These are phyloP conservation scores for Dendrocalamus sinicus DNA, from an alignment of 176 grass and related monocot genomes.

Conservation along the genomic window DNA sequence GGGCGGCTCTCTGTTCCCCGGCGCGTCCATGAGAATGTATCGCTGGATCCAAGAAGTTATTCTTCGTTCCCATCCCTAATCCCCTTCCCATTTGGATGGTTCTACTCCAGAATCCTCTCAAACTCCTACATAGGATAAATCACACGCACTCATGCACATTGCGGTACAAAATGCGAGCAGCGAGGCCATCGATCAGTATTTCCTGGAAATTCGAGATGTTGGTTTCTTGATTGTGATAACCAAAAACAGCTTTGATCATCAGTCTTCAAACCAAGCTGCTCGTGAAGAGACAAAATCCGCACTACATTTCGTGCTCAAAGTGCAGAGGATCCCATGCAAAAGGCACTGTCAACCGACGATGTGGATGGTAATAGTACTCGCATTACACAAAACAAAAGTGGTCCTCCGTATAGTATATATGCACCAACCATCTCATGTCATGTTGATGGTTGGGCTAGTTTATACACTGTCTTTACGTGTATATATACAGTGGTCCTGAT, in stretches of 20 bases:
- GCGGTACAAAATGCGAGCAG: not conserved
- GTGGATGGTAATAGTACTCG: not conserved
- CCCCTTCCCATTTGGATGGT: not conserved
- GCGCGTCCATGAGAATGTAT: not conserved
- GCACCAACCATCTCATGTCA: not conserved
- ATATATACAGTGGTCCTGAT: not conserved
- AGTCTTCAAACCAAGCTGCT: too few species aligned
- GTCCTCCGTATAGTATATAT: not conserved
- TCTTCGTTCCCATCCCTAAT: not conserved
- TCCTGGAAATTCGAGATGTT: too few species aligned
- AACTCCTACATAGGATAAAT: not conserved
- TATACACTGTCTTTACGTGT: not conserved
- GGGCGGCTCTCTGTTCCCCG: not conserved
- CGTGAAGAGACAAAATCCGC: too few species aligned
- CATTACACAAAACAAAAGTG: not conserved
- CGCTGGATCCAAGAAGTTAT: constrained; percentile 36
- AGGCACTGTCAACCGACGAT: not conserved
- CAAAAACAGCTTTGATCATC: too few species aligned
- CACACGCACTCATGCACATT: not conserved
- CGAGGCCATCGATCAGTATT: not conserved
- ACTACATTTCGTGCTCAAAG: not conserved
- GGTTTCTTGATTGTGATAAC: not conserved
- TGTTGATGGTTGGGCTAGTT: not conserved
- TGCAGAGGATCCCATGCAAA: not conserved
- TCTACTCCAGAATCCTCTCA: not conserved